Conservation (phyloP, 495 filamentous ascomycete species). For the Hypoxylon lenormandii region DNA sequence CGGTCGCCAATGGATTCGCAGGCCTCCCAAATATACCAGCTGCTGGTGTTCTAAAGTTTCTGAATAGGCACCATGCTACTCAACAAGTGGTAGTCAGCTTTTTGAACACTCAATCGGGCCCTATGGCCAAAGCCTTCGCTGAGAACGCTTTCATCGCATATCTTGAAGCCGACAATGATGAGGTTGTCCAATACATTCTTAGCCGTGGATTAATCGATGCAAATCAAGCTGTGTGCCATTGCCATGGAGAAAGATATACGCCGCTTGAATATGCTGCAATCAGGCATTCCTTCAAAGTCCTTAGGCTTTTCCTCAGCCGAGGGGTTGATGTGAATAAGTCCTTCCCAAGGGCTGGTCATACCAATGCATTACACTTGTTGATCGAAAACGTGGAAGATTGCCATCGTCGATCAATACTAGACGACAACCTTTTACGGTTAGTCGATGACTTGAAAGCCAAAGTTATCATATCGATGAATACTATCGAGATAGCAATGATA, state of each 20-base stretch:
- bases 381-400: not conserved
- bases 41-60: constrained; percentile 8
- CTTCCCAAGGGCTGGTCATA: not conserved
- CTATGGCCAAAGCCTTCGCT: constrained; percentile 15
- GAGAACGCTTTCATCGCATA: constrained; percentile 21
- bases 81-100: constrained; percentile 2
- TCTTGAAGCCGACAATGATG: constrained; percentile 15
- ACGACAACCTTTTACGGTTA: not conserved
- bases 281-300: not conserved
- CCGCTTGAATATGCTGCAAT: constrained; percentile 13
- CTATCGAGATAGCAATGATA: not conserved
- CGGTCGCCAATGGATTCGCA: constrained; percentile 17
- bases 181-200: constrained; percentile 9
- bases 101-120: not conserved
- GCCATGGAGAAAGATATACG: constrained; percentile 1
- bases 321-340: constrained; percentile 18
- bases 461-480: not conserved
- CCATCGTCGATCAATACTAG: not conserved
- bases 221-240: constrained; percentile 15
- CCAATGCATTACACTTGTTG: not conserved
- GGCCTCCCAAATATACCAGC: constrained; percentile 16
- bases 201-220: constrained; percentile 1
- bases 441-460: constrained; percentile 3
- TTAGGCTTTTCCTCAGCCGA: constrained; percentile 1
- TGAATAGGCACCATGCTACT: not conserved